Percentiles rank a stretch among this genome's conserved stretches.
Evolutionary conservation across 1,139 yeast genomes (phyloP).

Genomic region (Yamadazyma diddensiae): DNA sequence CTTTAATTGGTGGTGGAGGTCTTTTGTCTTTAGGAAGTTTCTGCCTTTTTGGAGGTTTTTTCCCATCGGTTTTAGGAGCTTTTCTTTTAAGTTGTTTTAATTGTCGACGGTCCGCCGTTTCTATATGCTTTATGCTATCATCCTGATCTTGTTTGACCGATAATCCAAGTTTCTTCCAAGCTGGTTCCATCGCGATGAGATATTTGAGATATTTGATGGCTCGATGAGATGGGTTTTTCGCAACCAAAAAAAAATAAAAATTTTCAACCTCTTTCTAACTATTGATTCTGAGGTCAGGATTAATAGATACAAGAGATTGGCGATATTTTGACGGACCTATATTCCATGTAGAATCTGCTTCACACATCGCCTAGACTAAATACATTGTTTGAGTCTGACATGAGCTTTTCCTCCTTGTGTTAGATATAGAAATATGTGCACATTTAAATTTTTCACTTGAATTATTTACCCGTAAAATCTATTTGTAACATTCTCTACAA

Average conservation of each 20-base stretch:
- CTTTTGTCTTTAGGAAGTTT: slow-evolving; percentile 76
- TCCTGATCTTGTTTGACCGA: slow-evolving; percentile 46
- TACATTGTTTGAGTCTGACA: slow-evolving; percentile 60
- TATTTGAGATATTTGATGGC: too few relatives aligned
- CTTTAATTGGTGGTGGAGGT: slow-evolving; percentile 74
- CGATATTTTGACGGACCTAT: slow-evolving; percentile 15
- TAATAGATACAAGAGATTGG: slow-evolving; percentile 5
- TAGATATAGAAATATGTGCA: slow-evolving; percentile 57
- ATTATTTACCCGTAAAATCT: too few relatives aligned
- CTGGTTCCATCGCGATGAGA: slow-evolving; percentile 50
- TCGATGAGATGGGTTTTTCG: too few relatives aligned
- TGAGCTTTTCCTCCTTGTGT: slow-evolving; percentile 29
- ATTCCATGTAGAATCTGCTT: slow-evolving; percentile 13
- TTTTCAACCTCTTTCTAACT: background rate
- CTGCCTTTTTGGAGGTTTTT: slow-evolving; percentile 69
- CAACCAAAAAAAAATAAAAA: background rate
- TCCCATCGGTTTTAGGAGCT: slow-evolving; percentile 24
- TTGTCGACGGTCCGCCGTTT: slow-evolving; percentile 42
- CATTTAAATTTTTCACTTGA: too few relatives aligned
- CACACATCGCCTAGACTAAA: slow-evolving; percentile 19
- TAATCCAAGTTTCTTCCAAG: slow-evolving; percentile 87
- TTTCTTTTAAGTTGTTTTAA: slow-evolving; percentile 40
- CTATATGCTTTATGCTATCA: slow-evolving; percentile 39
- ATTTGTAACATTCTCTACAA: too few relatives aligned
- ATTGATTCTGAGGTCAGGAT: background rate